These are phyloP conservation scores for Sistotremastrum suecicum DNA, from an alignment of 768 basidiomycete species.

Conservation along the genomic window DNA sequence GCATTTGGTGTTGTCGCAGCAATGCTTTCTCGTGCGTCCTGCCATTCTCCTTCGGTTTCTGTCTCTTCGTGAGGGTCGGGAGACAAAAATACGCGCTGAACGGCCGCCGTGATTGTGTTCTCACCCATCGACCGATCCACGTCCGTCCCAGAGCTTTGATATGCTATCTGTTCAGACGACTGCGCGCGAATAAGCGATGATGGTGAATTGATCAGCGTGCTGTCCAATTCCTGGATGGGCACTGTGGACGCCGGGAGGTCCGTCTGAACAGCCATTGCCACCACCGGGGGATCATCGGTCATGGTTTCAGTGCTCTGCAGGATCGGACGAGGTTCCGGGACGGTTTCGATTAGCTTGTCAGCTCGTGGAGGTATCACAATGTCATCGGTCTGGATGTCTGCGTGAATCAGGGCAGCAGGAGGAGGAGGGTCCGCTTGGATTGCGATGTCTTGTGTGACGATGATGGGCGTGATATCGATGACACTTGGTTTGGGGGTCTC, in stretches of 20 bases:
- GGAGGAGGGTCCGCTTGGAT: slow-evolving; percentile 28
- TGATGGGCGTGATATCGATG: slow-evolving; percentile 14
- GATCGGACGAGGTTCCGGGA: slow-evolving; percentile 11
- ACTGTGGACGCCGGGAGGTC: too few species aligned
- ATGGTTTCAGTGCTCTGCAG: not conserved
- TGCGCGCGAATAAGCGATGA: too few species aligned
- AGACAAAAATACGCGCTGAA: not conserved
- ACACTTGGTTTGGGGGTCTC: slow-evolving; percentile 38
- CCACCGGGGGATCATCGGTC: too few species aligned
- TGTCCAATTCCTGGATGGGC: too few species aligned
- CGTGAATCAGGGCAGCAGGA: slow-evolving; percentile 6
- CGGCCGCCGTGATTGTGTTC: too few species aligned
- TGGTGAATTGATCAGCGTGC: too few species aligned
- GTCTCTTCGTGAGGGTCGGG: slow-evolving; percentile 53
- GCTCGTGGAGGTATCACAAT: slow-evolving; percentile 17
- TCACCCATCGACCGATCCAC: too few species aligned
- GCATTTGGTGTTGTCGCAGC: slow-evolving; percentile 49
- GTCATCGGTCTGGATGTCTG: slow-evolving; percentile 10
- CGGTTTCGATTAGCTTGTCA: slow-evolving; percentile 25
- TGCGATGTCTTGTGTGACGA: slow-evolving; percentile 24
- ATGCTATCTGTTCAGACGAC: too few species aligned
- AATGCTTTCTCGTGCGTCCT: slow-evolving; percentile 59
- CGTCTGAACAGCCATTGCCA: too few species aligned
- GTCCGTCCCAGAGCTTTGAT: not conserved
- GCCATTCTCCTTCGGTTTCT: slow-evolving; percentile 64